These are phyloP conservation scores for Jacaranda copaia DNA, from an alignment of 257 asterid species.

Conservation along the genomic window DNA sequence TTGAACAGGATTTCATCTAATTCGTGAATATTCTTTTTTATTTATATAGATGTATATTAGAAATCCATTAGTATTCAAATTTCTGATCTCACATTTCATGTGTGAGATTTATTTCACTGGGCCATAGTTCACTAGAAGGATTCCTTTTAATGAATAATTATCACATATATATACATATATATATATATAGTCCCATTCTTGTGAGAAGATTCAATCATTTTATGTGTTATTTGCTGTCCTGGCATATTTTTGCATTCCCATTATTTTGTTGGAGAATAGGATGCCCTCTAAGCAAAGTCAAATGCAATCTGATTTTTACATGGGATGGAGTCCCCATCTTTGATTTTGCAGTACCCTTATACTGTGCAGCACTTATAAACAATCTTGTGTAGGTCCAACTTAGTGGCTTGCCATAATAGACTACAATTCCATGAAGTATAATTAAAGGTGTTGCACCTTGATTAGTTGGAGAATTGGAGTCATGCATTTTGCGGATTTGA, in stretches of 20 bases:
- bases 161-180: too few species aligned
- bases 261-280: conserved; percentile 39
- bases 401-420: conserved; percentile 46
- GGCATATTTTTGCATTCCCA: conserved; percentile 10
- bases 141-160: too few species aligned
- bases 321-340: conserved; percentile 27
- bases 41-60: too few species aligned
- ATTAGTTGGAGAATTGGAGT: conserved; percentile 16
- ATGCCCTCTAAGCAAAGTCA: conserved; percentile 44
- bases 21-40: not conserved
- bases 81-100: too few species aligned
- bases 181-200: conserved; percentile 23
- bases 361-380: conserved; percentile 32
- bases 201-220: conserved; percentile 35
- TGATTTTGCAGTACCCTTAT: not conserved
- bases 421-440: conserved; percentile 27
- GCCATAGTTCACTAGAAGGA: too few species aligned
- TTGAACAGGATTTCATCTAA: conserved; percentile 29
- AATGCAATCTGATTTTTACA: not conserved
- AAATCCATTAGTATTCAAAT: too few species aligned
- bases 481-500: conserved; percentile 33
- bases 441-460: conserved; percentile 21
- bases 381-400: conserved; percentile 41
- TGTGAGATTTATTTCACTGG: too few species aligned
- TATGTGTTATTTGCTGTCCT: conserved; percentile 22